phyloP scores from a whole-genome alignment of 2,329 filamentous ascomycete genomes.

The Colletotrichum sp. region DNA sequence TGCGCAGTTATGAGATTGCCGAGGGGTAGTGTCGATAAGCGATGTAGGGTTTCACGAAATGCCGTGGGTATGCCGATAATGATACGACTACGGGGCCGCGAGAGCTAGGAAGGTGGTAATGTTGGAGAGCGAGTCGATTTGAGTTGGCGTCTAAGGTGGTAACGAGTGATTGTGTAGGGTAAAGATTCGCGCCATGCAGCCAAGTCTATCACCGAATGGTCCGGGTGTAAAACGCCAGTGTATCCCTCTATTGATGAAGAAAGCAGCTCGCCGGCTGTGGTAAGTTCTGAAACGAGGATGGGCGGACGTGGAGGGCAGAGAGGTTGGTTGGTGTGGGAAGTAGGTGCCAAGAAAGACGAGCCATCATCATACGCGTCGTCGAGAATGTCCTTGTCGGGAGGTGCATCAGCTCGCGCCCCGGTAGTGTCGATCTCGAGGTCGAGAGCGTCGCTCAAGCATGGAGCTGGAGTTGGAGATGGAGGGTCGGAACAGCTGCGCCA shows the following conservation, averaged over 20 bases:
- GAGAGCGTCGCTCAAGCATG: neutral
- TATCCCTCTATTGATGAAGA: neutral
- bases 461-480: neutral
- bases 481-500: constrained; percentile 7
- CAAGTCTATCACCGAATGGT: constrained; percentile 2
- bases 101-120: neutral
- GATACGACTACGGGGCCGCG: neutral
- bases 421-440: constrained; percentile 5
- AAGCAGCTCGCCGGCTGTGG: neutral
- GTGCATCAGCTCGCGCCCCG: neutral
- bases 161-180: neutral
- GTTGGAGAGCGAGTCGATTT: neutral
- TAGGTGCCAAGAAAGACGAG: neutral
- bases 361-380: neutral
- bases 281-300: neutral
- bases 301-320: neutral
- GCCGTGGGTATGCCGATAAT: neutral
- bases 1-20: constrained; percentile 4
- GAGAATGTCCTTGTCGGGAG: neutral
- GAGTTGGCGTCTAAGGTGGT: neutral
- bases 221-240: neutral
- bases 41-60: neutral
- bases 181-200: constrained; percentile 1
- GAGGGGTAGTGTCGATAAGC: constrained; percentile 14
- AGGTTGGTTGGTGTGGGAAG: neutral